A percentile compares a stretch with the other conserved stretches of the same genome.
Evolutionary conservation across 2,329 filamentous ascomycete species (phyloP).

Genomic region (Cucurbitaria berberidis): DNA sequence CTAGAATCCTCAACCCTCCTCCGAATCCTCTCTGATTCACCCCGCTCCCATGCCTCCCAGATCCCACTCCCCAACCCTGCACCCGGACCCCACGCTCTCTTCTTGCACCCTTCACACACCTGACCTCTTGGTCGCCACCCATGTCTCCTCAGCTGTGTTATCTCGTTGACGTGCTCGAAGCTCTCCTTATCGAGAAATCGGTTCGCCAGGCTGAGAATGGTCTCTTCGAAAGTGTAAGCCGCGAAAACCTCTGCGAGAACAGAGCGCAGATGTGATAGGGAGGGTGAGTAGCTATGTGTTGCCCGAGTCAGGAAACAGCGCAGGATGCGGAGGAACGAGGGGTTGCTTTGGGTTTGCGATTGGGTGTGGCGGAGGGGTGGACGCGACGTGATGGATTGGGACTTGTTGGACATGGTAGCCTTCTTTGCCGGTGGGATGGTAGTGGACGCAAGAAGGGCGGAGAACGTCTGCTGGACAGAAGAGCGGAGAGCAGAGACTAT

Average conservation of each 20-base stretch:
- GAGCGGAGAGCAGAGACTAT: slow-evolving; percentile 73
- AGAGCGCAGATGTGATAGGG: slow-evolving; percentile 81
- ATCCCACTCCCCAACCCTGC: slow-evolving; percentile 75
- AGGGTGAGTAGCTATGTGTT: slow-evolving; percentile 75
- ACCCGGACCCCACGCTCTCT: slow-evolving; percentile 86
- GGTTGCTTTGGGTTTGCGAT: slow-evolving; percentile 56
- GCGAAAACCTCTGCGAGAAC: slow-evolving; percentile 91
- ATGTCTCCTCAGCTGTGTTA: slow-evolving; percentile 74
- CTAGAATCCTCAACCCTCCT: slow-evolving; percentile 56
- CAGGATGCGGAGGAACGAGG: slow-evolving; percentile 87
- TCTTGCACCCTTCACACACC: slow-evolving; percentile 84
- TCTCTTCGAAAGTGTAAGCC: slow-evolving; percentile 94
- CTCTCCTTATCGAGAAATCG: slow-evolving; percentile 86
- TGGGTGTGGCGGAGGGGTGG: slow-evolving; percentile 28
- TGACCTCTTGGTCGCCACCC: slow-evolving; percentile 91
- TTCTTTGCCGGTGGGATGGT: slow-evolving; percentile 36
- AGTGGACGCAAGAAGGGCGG: slow-evolving; percentile 78
- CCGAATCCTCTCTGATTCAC: slow-evolving; percentile 47
- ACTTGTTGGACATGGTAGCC: slow-evolving; percentile 24
- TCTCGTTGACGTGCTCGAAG: slow-evolving; percentile 80
- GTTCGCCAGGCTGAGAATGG: slow-evolving; percentile 83
- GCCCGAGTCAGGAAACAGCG: slow-evolving; percentile 87
- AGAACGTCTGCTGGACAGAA: slow-evolving; percentile 89
- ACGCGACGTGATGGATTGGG: slow-evolving; percentile 17
- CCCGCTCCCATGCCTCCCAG: slow-evolving; percentile 81